Conservation (phyloP, 148 eudicot species). For the Fallopia convolvulus region DNA sequence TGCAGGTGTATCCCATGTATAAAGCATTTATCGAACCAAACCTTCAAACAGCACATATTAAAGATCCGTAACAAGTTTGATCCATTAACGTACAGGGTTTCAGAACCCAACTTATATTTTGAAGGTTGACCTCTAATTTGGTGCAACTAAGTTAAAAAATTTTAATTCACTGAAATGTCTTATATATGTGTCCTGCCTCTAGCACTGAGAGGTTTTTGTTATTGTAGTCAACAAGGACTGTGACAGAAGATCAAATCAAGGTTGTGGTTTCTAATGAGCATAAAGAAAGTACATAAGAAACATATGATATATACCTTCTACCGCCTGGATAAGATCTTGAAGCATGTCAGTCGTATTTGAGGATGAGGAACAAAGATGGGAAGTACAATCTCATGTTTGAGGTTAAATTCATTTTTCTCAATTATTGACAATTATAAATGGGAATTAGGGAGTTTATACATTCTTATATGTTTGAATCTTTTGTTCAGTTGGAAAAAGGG, state of each 20-base stretch:
- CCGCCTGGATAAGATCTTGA: conserved; percentile 99
- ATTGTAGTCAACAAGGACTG: conserved; percentile 64
- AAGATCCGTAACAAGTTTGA: conserved; percentile 86
- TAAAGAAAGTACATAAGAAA: conserved; percentile 71
- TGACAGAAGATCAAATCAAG: conserved; percentile 69
- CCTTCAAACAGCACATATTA: conserved; percentile 84
- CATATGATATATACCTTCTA: conserved; percentile 89
- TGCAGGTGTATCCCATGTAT: conserved; percentile 97
- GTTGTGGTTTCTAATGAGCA: conserved; percentile 52
- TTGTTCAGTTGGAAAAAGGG: neutral
- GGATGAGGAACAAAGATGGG: conserved; percentile 98
- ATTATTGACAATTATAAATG: neutral
- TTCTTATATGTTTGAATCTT: neutral
- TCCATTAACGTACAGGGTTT: conserved; percentile 83
- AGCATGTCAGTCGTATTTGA: conserved; percentile 92
- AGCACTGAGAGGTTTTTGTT: conserved; percentile 35
- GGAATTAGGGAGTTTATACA: neutral
- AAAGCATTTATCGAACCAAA: conserved; percentile 98
- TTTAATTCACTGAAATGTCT: neutral
- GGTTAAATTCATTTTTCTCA: conserved; percentile 32
- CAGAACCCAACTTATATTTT: conserved; percentile 91
- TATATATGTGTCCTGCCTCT: conserved; percentile 13
- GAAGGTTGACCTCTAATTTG: conserved; percentile 39
- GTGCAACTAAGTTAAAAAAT: conserved; percentile 1
- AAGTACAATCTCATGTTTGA: conserved; percentile 97